Evolutionary conservation across 176 grass and related monocot genomes (phyloP).

Genomic region (Carex kokanica): DNA sequence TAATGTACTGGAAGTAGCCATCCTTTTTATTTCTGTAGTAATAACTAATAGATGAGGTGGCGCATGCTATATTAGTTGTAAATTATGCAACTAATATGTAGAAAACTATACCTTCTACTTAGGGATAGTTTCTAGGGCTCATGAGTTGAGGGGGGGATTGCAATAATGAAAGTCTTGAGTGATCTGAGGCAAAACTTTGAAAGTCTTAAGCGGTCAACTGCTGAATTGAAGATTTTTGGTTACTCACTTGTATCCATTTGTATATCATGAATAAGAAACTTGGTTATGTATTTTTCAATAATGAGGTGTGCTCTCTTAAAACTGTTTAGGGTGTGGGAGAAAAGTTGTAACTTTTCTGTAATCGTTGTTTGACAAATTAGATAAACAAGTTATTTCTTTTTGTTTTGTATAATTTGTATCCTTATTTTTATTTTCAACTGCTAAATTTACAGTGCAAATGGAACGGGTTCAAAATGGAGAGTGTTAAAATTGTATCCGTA

Average conservation of each 20-base stretch:
- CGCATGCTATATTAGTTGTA: background rate
- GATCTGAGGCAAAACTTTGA: background rate
- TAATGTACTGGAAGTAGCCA: background rate
- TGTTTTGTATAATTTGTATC: background rate
- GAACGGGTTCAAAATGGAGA: no score
- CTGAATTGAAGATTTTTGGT: background rate
- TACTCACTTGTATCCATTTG: background rate
- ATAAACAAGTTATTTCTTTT: background rate
- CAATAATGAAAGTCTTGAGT: background rate
- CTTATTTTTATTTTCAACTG: background rate
- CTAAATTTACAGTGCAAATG: background rate
- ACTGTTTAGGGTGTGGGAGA: background rate
- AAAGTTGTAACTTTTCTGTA: background rate
- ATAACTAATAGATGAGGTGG: background rate
- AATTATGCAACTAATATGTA: background rate
- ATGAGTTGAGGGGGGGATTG: background rate
- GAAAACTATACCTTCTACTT: background rate
- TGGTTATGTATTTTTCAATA: background rate
- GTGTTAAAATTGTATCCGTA: no score
- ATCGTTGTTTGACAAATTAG: background rate
- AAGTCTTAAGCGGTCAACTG: background rate
- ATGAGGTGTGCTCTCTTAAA: background rate
- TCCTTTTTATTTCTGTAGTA: background rate
- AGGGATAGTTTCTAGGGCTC: background rate
- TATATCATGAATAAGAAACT: conserved; percentile 1